These are phyloP conservation scores for Phytophthora pisi DNA, from an alignment of 352 stramenopile species.

Conservation along the genomic window DNA sequence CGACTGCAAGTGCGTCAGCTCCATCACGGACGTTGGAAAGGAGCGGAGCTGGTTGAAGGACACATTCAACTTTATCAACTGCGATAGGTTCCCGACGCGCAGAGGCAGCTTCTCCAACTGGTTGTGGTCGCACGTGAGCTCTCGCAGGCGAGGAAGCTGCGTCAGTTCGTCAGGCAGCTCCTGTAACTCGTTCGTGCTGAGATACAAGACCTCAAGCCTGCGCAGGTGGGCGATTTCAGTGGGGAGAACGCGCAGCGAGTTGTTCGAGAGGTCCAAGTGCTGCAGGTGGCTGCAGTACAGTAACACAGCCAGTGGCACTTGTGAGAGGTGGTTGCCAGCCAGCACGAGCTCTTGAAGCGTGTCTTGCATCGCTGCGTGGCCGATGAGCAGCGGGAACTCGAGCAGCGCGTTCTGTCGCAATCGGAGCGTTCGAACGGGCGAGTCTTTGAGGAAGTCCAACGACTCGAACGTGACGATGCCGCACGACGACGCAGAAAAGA, in stretches of 20 bases:
- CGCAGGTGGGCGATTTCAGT: conserved; percentile 41
- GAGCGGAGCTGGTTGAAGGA: conserved; percentile 51
- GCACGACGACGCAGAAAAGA: conserved; percentile 46
- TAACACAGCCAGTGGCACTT: conserved; percentile 50
- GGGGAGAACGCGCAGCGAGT: conserved; percentile 50
- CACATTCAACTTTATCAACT: conserved; percentile 49
- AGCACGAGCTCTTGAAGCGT: conserved; percentile 53
- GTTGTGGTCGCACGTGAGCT: conserved; percentile 52
- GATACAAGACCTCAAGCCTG: conserved; percentile 43
- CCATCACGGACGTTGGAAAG: conserved; percentile 59
- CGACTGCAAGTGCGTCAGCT: conserved; percentile 35
- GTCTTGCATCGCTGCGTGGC: conserved; percentile 47
- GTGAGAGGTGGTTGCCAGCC: conserved; percentile 38
- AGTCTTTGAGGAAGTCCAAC: conserved; percentile 48
- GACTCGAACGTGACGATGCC: conserved; percentile 51
- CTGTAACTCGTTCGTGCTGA: conserved; percentile 51
- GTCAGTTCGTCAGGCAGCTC: conserved; percentile 49
- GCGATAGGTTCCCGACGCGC: conserved; percentile 36
- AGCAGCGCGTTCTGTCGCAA: conserved; percentile 50
- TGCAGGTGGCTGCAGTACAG: conserved; percentile 44
- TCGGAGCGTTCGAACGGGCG: conserved; percentile 43
- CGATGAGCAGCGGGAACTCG: conserved; percentile 49
- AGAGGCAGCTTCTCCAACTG: conserved; percentile 41
- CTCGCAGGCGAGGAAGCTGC: conserved; percentile 34
- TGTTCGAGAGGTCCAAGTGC: conserved; percentile 53